Evolutionary conservation across 306 rosid species (phyloP).

Genomic region (Abrus precatorius): DNA sequence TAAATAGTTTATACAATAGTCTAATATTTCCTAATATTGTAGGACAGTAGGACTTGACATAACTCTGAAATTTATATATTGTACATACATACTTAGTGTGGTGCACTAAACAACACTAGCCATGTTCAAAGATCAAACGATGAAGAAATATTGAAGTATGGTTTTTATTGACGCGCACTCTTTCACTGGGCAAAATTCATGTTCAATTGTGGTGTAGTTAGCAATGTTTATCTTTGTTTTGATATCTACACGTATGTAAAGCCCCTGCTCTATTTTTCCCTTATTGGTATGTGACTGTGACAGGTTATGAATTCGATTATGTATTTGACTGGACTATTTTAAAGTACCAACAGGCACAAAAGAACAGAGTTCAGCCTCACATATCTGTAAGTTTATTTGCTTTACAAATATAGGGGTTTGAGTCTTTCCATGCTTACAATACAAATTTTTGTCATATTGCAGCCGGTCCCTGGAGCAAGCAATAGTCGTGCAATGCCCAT

Average conservation of each 20-base stretch:
- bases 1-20: neutral
- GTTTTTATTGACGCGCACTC: conserved; percentile 7
- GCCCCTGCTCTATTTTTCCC: neutral
- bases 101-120: conserved; percentile 11
- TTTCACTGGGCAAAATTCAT: neutral
- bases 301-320: conserved; percentile 90
- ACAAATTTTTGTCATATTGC: conserved; percentile 50
- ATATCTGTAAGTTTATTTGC: conserved; percentile 63
- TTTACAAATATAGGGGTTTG: neutral
- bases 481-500: conserved; percentile 62
- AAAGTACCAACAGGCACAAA: conserved; percentile 89
- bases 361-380: conserved; percentile 67
- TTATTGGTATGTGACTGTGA: conserved; percentile 35
- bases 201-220: conserved; percentile 34
- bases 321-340: conserved; percentile 91
- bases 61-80: conserved; percentile 20
- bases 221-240: conserved; percentile 21
- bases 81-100: neutral
- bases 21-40: neutral
- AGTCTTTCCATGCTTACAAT: conserved; percentile 34
- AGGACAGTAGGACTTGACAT: neutral
- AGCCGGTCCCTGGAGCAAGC: conserved; percentile 74
- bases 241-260: conserved; percentile 14
- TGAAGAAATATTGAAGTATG: conserved; percentile 22
- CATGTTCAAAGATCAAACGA: conserved; percentile 7